Evolutionary conservation across 2,329 filamentous ascomycete species (phyloP).

Genomic region (Venturia oleaginea): DNA sequence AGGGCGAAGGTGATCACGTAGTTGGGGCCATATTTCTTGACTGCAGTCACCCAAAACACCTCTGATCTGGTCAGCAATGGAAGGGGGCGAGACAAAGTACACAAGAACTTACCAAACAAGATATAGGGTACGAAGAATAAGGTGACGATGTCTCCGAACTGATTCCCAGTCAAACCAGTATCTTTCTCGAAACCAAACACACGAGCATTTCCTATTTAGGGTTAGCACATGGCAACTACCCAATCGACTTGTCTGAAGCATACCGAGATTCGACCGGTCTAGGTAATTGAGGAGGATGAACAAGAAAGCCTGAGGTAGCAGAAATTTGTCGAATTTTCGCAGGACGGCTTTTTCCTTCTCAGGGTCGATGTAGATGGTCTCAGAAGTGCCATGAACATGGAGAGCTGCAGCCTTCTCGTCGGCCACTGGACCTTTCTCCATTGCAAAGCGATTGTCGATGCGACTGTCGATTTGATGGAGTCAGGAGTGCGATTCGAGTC

Average conservation of each 20-base stretch:
- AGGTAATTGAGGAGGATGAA: slow-evolving; percentile 15
- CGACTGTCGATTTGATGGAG: too few relatives aligned
- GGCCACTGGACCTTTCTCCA: neutral
- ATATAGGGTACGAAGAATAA: slow-evolving; percentile 24
- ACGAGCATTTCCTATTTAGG: slow-evolving; percentile 20
- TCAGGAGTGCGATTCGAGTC: too few relatives aligned
- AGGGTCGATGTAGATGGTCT: slow-evolving; percentile 18
- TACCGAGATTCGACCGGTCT: slow-evolving; percentile 16
- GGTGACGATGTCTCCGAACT: slow-evolving; percentile 27
- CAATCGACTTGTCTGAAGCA: neutral
- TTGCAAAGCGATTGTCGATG: neutral
- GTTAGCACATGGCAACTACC: slow-evolving; percentile 3
- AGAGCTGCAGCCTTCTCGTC: slow-evolving; percentile 8
- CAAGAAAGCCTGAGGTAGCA: slow-evolving; percentile 7
- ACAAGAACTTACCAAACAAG: slow-evolving; percentile 11
- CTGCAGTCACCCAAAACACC: slow-evolving; percentile 20
- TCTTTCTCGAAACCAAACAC: slow-evolving; percentile 25
- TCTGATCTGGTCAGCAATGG: slow-evolving; percentile 13
- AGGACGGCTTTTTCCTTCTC: slow-evolving; percentile 14
- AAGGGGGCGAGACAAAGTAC: neutral
- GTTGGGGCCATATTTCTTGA: slow-evolving; percentile 21
- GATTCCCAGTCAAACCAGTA: slow-evolving; percentile 22
- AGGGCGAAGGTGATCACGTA: slow-evolving; percentile 18
- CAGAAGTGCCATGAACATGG: neutral
- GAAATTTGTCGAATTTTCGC: slow-evolving; percentile 16